A percentile compares a stretch with the other conserved stretches of the same genome.
Evolutionary conservation across 169 alveolate species (phyloP).

Genomic region (Plasmodium knowlesi): DNA sequence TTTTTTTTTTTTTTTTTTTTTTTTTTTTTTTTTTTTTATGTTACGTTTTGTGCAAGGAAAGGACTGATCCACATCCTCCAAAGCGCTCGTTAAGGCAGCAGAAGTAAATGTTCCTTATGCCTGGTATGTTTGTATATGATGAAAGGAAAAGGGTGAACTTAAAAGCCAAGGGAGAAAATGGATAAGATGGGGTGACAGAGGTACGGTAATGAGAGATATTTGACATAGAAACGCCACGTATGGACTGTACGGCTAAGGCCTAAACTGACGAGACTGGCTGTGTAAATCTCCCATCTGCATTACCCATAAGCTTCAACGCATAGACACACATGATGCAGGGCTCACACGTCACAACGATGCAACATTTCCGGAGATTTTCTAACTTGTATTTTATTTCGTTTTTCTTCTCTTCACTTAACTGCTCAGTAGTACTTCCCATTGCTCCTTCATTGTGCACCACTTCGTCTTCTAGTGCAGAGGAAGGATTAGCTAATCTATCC

Average conservation of each 20-base stretch:
- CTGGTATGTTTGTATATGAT: constrained; percentile 4
- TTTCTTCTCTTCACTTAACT: constrained; percentile 15
- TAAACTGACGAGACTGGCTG: background rate
- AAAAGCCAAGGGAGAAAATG: background rate
- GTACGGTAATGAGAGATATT: background rate
- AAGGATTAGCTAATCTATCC: background rate
- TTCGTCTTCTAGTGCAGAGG: background rate
- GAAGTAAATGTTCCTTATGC: constrained; percentile 80
- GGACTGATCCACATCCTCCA: constrained; percentile 90
- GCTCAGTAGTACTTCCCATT: background rate
- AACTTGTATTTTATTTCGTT: constrained; percentile 8
- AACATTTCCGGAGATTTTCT: constrained; percentile 15
- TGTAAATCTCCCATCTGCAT: background rate
- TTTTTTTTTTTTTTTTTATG: background rate
- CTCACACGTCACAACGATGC: constrained; percentile 82
- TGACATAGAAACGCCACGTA: background rate
- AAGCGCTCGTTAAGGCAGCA: constrained; percentile 88
- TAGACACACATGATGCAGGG: constrained; percentile 91
- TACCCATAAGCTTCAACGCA: constrained; percentile 82
- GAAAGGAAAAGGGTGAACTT: background rate
- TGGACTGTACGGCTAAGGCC: background rate
- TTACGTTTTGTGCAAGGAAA: constrained; percentile 78
- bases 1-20: background rate
- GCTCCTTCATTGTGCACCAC: background rate
- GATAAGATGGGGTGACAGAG: background rate